Base-by-base conservation (phyloP, 352 stramenopile genomes). In the Phytopythium chamaehyphon region DNA sequence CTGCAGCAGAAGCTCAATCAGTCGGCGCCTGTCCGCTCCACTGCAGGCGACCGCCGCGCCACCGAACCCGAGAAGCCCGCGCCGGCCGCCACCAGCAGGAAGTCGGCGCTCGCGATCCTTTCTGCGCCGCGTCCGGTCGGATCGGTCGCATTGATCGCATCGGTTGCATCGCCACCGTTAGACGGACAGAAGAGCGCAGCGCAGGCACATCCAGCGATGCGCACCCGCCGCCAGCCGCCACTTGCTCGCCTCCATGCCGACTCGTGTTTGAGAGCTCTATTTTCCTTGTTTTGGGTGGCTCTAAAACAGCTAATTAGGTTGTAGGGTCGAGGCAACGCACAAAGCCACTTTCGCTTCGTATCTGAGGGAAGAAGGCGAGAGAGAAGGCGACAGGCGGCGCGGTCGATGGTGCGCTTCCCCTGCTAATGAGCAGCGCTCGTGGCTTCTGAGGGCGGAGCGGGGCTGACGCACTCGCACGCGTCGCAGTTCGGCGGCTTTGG, bases 61-160 rank as follows among this genome's bases (percentile, higher is more conserved):
- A 33, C 40, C 52, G 31, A n/a, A 85, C 73, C 73, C 43, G 83
- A 96, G 58, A 97, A 97, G 31, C 88, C 90, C 4, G 90, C 90
- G 44, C 90, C 90, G 1, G 89, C 88, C 6, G 88, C 84, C 5
- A 97, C 58, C 8, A 97, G 56, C 4, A 97, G 61, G 44, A 96
- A 84, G 54, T 97, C 86, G 18, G 85, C 84, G 1, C 59, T 54
- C 6, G 71, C 70, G 22, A 97, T 81, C 59, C 69, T 79, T 23
- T 78, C 84, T 92, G 58, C 38, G 11, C 1, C 26, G 12, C 23
- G n/a, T n/a, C n/a, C n/a, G n/a, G n/a, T n/a, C n/a, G n/a, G n/a
- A n/a, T n/a, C n/a, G n/a, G n/a, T n/a, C n/a, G n/a, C n/a, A n/a
- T n/a, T n/a, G n/a, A n/a, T n/a, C n/a, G n/a, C n/a, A n/a, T n/a